Base-by-base conservation (phyloP, 139 green algal genomes). In the Eudorina sp. region DNA sequence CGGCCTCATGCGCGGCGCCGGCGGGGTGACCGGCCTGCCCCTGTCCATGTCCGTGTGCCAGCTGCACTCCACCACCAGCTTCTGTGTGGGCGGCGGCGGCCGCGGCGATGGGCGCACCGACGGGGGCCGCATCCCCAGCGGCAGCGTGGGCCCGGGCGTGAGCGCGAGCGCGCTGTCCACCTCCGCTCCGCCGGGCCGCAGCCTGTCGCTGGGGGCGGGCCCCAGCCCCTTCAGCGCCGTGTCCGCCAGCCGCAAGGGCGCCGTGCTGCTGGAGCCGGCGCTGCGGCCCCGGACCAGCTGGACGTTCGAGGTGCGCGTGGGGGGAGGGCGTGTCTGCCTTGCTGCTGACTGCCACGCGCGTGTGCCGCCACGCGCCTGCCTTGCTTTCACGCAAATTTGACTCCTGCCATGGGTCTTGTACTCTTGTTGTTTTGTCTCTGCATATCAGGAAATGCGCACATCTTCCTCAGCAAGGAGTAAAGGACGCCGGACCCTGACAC, bases 221-320 rank as follows among this genome's bases (percentile, higher is more conserved):
- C 51, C n/a, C 14, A 48, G 51, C 53, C 51, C 31, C 31, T 69
- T 48, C 36, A 27, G 1, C 1, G 36, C 36, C 25, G 25, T 53
- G 31, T 7, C 77, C 36, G 38, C 53, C 2, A 23, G 25, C 4
- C 82, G 90, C 55, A 94, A 94, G 89, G 92, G 86, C 34, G 64
- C 53, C 0, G 94, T 95, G 84, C 90, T 96, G 75, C 83, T 96
- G 72, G 90, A 92, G 40, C 62, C 86, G 19, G 34, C 53, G 6
- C 62, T 94, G 46, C 23, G 85, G 51, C 91, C 94, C 16, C 69
- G 74, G 29, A 91, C 94, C 14, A 86, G 79, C 46, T 93, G 90
- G 86, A 69, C 86, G 21, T 97, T 97, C 86, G 92, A 96, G 62
- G 95, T 95, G 0, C 55, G 88, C 13, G 70, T 2, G n/a, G n/a